These are phyloP conservation scores for Nakazawaea pomicola DNA, from an alignment of 805 yeast genomes.

Conservation along the genomic window DNA sequence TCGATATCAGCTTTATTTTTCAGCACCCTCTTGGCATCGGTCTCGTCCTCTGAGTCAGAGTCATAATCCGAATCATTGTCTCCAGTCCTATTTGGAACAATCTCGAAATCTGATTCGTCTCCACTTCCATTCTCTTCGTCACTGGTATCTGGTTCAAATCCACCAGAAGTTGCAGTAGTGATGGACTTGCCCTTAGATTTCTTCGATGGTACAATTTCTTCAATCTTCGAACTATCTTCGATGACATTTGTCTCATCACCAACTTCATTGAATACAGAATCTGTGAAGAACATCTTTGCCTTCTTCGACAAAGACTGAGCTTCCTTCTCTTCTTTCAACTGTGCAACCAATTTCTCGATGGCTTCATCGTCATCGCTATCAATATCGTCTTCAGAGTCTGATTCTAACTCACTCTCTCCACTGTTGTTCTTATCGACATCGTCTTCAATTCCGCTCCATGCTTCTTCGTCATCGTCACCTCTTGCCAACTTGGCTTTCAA, in stretches of 20 bases:
- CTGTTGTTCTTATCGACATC: slow-evolving; percentile 33
- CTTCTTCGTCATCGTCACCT: slow-evolving; percentile 71
- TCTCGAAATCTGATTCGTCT: slow-evolving; percentile 41
- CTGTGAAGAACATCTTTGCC: slow-evolving; percentile 39
- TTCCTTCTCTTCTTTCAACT: slow-evolving; percentile 35
- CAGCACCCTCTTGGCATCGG: slow-evolving; percentile 33
- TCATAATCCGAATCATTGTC: slow-evolving; percentile 32
- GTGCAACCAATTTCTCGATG: slow-evolving; percentile 53
- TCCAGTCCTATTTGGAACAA: slow-evolving; percentile 28
- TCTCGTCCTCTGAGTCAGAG: slow-evolving; percentile 51
- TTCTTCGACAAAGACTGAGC: slow-evolving; percentile 41
- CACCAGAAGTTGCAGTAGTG: slow-evolving; percentile 15
- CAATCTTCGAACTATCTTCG: background rate
- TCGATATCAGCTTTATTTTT: slow-evolving; percentile 65
- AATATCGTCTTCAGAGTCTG: slow-evolving; percentile 31
- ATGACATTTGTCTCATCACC: slow-evolving; percentile 31
- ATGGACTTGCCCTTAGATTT: background rate
- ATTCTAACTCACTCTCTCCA: slow-evolving; percentile 40
- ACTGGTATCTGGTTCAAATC: slow-evolving; percentile 44
- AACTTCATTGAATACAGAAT: slow-evolving; percentile 44
- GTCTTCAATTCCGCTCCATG: slow-evolving; percentile 71
- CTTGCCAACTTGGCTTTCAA: slow-evolving; percentile 65
- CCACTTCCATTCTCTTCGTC: slow-evolving; percentile 30
- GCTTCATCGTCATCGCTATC: slow-evolving; percentile 73
- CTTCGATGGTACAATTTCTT: slow-evolving; percentile 11